Base-by-base conservation (phyloP, 1,139 yeast genomes). In the Barnettozyma hawaiiensis region DNA sequence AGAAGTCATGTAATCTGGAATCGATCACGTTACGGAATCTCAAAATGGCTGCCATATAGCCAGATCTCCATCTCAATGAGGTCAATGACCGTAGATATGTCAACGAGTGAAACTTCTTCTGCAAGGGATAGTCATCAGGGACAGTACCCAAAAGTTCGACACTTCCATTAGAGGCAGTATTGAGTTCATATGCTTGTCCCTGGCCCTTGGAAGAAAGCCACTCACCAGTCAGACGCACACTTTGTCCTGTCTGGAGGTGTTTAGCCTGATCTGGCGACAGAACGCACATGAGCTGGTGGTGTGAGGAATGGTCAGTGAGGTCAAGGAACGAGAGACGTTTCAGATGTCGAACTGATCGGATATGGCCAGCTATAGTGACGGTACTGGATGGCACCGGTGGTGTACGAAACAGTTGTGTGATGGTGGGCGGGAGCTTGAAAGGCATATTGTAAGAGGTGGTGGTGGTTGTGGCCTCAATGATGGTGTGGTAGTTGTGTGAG, bases 291-390 rank as follows among this genome's bases (percentile, higher is more conserved):
- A 89, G 60, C 6, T 73, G 69, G 26, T 66, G 52, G 37, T 71
- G 66, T 4, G 75, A 64, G 0, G 94, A 71, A 1, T 97, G 97
- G 58, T 90, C 97, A 2, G 75, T 63, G 14, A 92, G 52, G 56
- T 86, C 95, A 7, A 87, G 67, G 59, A 92, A 92, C 1, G 87
- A 85, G 11, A 85, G 71, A 42, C 80, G 82, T 58, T 84, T 86
- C 55, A 78, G 85, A 52, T 66, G 65, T 12, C 63, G 70, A 14
- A 81, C 85, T 47, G 90, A 94, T 1, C 65, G 81, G 38, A 70
- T 90, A 71, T 78, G 85, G 54, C 92, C 96, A n/a, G 81, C 87
- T 2, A 66, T 69, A 47, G 81, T 83, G 2, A 69, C 66, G 29
- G 53, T 57, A 34, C 59, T 62, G 85, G 87, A 11, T 7, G 35